A percentile compares a stretch with the other conserved stretches of the same genome.
Conservation (phyloP, 371 early-diverging fungal species). For the Mucor lusitanicus region DNA sequence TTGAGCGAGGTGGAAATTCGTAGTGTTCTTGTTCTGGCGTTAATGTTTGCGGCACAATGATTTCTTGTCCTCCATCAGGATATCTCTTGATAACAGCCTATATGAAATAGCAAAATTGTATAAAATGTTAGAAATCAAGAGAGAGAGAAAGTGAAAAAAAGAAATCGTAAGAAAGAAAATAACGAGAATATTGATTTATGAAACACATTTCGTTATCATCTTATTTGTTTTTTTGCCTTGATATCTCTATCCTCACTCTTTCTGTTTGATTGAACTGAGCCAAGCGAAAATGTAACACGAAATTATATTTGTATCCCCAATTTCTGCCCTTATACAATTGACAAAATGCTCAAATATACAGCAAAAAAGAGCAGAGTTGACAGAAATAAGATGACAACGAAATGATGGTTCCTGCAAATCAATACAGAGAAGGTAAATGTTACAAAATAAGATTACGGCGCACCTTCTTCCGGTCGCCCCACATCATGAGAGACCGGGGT, state of each 20-base stretch:
- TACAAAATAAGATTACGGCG: slow-evolving; percentile 13
- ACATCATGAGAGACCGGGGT: slow-evolving; percentile 35
- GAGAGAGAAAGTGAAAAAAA: background rate
- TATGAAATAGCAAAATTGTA: background rate
- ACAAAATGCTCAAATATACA: background rate
- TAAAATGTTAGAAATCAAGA: background rate
- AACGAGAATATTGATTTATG: slow-evolving; percentile 13
- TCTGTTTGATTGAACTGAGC: background rate
- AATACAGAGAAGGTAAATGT: slow-evolving; percentile 1
- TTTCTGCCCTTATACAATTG: background rate
- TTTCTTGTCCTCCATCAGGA: slow-evolving; percentile 48
- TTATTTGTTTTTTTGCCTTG: background rate
- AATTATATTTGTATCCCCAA: slow-evolving; percentile 8
- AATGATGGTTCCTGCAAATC: background rate
- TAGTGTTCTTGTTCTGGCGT: slow-evolving; percentile 52
- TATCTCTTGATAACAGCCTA: slow-evolving; percentile 43
- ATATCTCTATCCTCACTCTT: slow-evolving; percentile 2
- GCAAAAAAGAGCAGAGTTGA: slow-evolving; percentile 2
- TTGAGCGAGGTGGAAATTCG: slow-evolving; percentile 50
- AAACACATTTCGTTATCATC: slow-evolving; percentile 11
- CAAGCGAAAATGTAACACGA: background rate
- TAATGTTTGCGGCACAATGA: slow-evolving; percentile 46
- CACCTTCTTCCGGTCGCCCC: slow-evolving; percentile 48
- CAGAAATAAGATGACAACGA: slow-evolving; percentile 4
- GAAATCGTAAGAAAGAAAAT: background rate